A percentile compares a stretch with the other conserved stretches of the same genome.
These are phyloP conservation scores for Phytophthora lateralis DNA, from an alignment of 352 stramenopile genomes.

Conservation along the genomic window DNA sequence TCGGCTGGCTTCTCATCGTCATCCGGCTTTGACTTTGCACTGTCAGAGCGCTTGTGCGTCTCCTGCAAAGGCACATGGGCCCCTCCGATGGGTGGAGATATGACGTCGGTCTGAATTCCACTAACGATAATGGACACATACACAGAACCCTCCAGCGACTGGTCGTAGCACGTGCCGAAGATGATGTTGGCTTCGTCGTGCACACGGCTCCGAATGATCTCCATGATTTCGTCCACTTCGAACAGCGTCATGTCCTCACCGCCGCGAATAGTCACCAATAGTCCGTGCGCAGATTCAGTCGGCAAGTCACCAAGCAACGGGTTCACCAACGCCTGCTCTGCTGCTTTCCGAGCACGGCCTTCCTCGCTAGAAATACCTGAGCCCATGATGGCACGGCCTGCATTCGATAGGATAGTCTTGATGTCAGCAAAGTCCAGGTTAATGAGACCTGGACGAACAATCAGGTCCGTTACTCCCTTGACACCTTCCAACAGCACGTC, in stretches of 20 bases:
- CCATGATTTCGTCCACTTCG: slow-evolving; percentile 91
- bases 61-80: slow-evolving; percentile 56
- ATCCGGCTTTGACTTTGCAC: slow-evolving; percentile 17
- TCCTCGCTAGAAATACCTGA: slow-evolving; percentile 82
- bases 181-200: slow-evolving; percentile 89
- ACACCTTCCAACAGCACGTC: slow-evolving; percentile 96
- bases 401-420: slow-evolving; percentile 94
- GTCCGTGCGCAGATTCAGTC: slow-evolving; percentile 91
- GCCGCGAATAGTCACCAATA: slow-evolving; percentile 96
- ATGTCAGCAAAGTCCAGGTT: slow-evolving; percentile 98
- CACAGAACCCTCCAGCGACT: slow-evolving; percentile 79
- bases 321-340: slow-evolving; percentile 94
- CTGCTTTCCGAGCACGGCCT: slow-evolving; percentile 89
- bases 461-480: slow-evolving; percentile 96
- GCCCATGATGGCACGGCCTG: slow-evolving; percentile 96
- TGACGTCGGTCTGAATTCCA: slow-evolving; percentile 86
- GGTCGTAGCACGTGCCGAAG: slow-evolving; percentile 89
- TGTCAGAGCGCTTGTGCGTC: slow-evolving; percentile 26
- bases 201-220: slow-evolving; percentile 83
- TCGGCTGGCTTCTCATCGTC: slow-evolving; percentile 27
- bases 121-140: slow-evolving; percentile 91
- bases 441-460: slow-evolving; percentile 96
- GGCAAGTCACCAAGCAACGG: slow-evolving; percentile 94
- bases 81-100: slow-evolving; percentile 72
- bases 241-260: slow-evolving; percentile 94